Base-by-base conservation (phyloP, 2,329 filamentous ascomycete species). In the Orbilia blumenaviensis region DNA sequence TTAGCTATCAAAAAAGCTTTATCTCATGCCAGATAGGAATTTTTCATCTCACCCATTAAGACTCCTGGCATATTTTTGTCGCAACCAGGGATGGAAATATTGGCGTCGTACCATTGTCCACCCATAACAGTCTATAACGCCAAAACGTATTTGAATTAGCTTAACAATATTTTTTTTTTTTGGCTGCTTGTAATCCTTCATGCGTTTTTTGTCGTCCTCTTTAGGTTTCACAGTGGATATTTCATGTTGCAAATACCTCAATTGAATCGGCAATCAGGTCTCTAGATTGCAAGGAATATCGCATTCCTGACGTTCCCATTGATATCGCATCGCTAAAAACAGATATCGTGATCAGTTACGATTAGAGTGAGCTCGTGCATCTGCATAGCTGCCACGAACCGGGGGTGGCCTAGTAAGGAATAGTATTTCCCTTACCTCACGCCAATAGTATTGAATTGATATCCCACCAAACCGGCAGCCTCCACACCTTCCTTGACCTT, bases 31-130 rank as follows among this genome's bases (percentile, higher is more conserved):
- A 46, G 32, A 58, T 56, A 50, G 54, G 32, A 36, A n/a, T n/a
- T n/a, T 38, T 63, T n/a, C 27, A 62, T 48, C 58, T 66, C 27
- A 77, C 77, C 77, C 81, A 95, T 95, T 80, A 93, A 85, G 10
- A 95, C 92, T 83, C 92, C 92, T 0, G 93, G 93, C 95, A 99
- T 98, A 85, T 99, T 99, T 89, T 99, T 99, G 88, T 99, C 95
- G 84, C 95, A 99, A 56, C 95, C 95, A 12, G 95, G 95, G 81
- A 99, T 91, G 63, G 93, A 96, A 82, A 99, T 91, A 84, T 98
- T 98, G 80, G 90, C 94, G 83, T 99, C 95, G 83, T 99, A 98
- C 93, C 94, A 98, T 85, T 99, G 95, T 14, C 93, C 95, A 79
- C 93, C 91, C 94, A 98, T 99, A 81, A 99, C 95, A 3, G 95